phyloP scores from a whole-genome alignment of 2,329 filamentous ascomycete species.

The Exophiala xenobiotica region DNA sequence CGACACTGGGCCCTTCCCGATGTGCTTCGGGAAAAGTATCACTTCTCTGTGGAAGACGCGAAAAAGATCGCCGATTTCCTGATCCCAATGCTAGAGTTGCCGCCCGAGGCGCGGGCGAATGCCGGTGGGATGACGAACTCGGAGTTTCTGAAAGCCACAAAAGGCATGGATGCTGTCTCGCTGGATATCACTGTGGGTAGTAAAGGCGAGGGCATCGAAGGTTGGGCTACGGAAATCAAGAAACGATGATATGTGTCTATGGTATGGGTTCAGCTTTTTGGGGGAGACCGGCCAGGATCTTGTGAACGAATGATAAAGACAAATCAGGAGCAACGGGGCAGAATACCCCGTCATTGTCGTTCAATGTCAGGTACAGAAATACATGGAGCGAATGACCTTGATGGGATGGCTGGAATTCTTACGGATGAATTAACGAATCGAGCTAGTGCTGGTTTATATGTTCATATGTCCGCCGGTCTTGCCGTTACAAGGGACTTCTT shows the following conservation, averaged over 20 bases:
- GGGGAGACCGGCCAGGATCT: conserved; percentile 6
- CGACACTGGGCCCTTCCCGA: conserved; percentile 94
- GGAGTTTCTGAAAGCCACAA: conserved; percentile 76
- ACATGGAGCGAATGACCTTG: background rate
- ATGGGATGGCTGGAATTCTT: background rate
- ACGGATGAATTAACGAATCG: background rate
- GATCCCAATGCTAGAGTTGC: conserved; percentile 83
- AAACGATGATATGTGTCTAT: conserved; percentile 56
- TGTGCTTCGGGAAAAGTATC: conserved; percentile 93
- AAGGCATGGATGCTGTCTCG: conserved; percentile 79
- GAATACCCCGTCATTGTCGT: background rate
- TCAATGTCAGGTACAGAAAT: background rate
- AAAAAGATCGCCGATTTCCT: conserved; percentile 80
- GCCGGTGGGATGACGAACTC: conserved; percentile 93
- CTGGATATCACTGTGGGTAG: conserved; percentile 76
- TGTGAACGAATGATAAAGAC: conserved; percentile 8
- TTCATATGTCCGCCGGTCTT: too few relatives aligned
- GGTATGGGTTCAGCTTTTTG: background rate
- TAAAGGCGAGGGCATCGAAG: conserved; percentile 87
- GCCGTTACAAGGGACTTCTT: too few relatives aligned
- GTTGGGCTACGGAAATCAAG: conserved; percentile 88
- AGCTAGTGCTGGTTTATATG: background rate
- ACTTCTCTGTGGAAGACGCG: conserved; percentile 81
- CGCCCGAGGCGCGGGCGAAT: conserved; percentile 86
- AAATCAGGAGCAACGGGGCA: background rate